These are phyloP conservation scores for Suillus plorans DNA, from an alignment of 768 basidiomycete species.

Conservation along the genomic window DNA sequence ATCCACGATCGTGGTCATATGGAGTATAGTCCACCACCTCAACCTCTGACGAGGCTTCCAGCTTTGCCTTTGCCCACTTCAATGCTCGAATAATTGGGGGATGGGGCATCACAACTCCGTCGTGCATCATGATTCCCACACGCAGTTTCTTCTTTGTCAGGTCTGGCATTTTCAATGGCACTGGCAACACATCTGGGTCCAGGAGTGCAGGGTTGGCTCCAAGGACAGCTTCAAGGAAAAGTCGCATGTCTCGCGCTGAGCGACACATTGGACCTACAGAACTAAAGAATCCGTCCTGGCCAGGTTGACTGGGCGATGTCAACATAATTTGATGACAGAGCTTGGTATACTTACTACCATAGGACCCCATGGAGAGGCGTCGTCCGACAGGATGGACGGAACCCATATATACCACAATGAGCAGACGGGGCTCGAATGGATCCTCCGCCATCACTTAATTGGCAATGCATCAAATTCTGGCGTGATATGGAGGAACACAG, in stretches of 20 bases:
- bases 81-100: slow-evolving; percentile 45
- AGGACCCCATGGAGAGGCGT: slow-evolving; percentile 20
- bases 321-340: slow-evolving; percentile 10
- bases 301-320: slow-evolving; percentile 17
- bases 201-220: slow-evolving; percentile 39
- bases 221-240: slow-evolving; percentile 17
- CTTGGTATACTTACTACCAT: slow-evolving; percentile 19
- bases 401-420: slow-evolving; percentile 39
- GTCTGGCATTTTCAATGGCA: slow-evolving; percentile 26
- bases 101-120: slow-evolving; percentile 37
- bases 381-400: slow-evolving; percentile 38
- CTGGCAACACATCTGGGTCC: slow-evolving; percentile 37
- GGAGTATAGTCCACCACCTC: slow-evolving; percentile 38
- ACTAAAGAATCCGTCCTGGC: slow-evolving; percentile 34
- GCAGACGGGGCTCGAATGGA: slow-evolving; percentile 39
- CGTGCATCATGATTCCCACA: slow-evolving; percentile 34
- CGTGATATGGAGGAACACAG: slow-evolving; percentile 9
- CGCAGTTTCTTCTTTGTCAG: slow-evolving; percentile 28
- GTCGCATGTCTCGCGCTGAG: slow-evolving; percentile 21
- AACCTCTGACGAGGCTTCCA: slow-evolving; percentile 32
- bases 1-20: slow-evolving; percentile 34
- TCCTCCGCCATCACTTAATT: slow-evolving; percentile 31
- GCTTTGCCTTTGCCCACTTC: slow-evolving; percentile 33
- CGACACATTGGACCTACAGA: slow-evolving; percentile 35
- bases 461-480: background rate